Base-by-base conservation (phyloP, 495 filamentous ascomycete genomes). In the Aspergillus bridgeri region DNA sequence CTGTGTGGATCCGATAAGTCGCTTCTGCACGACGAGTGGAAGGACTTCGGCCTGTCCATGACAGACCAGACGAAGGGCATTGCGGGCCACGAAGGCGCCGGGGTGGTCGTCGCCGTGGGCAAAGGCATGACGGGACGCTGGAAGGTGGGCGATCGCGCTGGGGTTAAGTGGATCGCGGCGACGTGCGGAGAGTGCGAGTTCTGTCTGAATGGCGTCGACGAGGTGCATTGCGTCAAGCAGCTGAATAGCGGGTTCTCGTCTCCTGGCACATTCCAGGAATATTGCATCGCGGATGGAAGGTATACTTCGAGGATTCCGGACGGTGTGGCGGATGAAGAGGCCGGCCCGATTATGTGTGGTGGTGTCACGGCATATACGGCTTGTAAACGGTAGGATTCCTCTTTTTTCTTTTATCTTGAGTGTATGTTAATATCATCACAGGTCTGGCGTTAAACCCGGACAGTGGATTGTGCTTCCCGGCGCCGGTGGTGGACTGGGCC, bases 191-290 rank as follows among this genome's bases (percentile, higher is more conserved):
- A 68, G 49, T 76, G 72, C 54, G 79, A 76, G 2, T 69, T 69
- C 48, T 75, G 72, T 43, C 53, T 58, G 9, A 52, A 57, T 5
- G 67, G 69, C 0, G 60, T 66, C 21, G 53, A 48, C 17, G 61
- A 74, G 5, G 47, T 54, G 2, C 53, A 73, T 48, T 76, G 72
- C 24, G 48, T 65, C 2, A 64, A 71, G 3, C 72, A 76, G 59
- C 49, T 69, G 3, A 74, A 76, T 43, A 71, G 68, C 3, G 64
- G 71, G 19, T 66, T 66, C 4, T 61, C 68, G 51, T 65, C 69
- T 3, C 72, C 72, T 0, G 74, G 74, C 0, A 75, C 72, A n/a
- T 54, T 76, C 18, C 72, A 76, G 58, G 64, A 76, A 27, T 75
- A 76, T 33, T 67, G 61, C 2, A 23, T 74, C 19, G 63, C 66